Base-by-base conservation (phyloP, 352 stramenopile genomes). In the Phytophthora sansomeana region DNA sequence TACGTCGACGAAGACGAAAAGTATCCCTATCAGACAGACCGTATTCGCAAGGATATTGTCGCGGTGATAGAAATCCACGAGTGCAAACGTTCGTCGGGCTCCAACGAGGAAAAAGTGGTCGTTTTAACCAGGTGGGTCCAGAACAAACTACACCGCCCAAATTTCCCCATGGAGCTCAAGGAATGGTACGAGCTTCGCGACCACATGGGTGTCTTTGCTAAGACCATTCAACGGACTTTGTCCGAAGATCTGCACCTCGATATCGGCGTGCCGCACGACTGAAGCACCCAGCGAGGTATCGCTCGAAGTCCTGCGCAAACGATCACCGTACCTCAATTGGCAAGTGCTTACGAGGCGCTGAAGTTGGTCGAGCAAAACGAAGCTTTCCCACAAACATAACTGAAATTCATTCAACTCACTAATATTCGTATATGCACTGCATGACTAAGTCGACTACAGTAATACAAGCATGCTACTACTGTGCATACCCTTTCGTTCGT, bases 11-110 rank as follows among this genome's bases (percentile, higher is more conserved):
- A 61, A 5, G 79, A 88, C 57, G 77, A 75, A 11, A 58, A 70
- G 33, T 77, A 82, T 47, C 75, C 77, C 29, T 89, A 85, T 24
- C 75, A 69, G 5, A 57, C 73, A 0, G 17, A 55, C 3, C 74
- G 77, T 10, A 48, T 85, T 19, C 77, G 77, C 6, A 80, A 83
- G 38, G 77, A 85, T 41, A 44, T 77, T 10, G 56, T 64, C 32
- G 72, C 67, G 30, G 72, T 83, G 36, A 61, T 81, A 38, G 69
- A 77, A 63, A 53, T 77, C 4, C 63, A 63, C 9, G 60, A 68
- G n/a, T 73, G 47, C 43, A 78, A 30, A 16, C 59, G 26, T 2
- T 36, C 19, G 7, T 50, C 51, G 9, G 26, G 24, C 11, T 16
- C 29, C 24, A 35, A 43, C 19, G 55, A 59, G 10, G 55, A 58